Conservation (phyloP, 768 basidiomycete genomes). For the Lentinula guzmanii region DNA sequence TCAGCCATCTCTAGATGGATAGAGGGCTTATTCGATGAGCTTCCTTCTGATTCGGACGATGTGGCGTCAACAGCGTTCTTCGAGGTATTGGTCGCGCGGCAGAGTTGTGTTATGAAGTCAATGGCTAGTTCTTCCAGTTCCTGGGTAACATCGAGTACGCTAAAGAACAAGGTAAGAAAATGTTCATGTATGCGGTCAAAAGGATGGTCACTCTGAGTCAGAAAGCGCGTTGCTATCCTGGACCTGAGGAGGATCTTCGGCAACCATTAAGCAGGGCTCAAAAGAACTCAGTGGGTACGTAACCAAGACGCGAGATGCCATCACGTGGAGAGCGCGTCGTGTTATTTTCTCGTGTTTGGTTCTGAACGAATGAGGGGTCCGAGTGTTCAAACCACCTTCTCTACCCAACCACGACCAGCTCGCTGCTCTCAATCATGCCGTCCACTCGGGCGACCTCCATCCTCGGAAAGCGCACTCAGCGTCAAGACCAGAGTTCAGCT, state of each 20-base stretch:
- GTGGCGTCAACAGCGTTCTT: not conserved
- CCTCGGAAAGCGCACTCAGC: constrained; percentile 46
- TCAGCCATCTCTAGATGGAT: not conserved
- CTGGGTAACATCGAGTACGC: not conserved
- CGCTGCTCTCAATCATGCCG: constrained; percentile 25
- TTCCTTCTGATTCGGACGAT: not conserved
- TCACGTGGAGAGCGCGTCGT: constrained; percentile 33
- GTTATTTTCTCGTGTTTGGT: constrained; percentile 25
- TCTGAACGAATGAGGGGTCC: constrained; percentile 12
- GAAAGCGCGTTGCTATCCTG: not conserved
- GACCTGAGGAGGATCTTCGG: not conserved
- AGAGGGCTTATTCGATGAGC: not conserved
- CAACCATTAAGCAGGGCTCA: not conserved
- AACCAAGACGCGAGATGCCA: constrained; percentile 23
- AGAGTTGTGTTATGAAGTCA: constrained; percentile 3
- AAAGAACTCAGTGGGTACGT: not conserved
- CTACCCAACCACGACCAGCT: constrained; percentile 9
- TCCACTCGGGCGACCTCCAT: constrained; percentile 38
- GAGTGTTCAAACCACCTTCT: constrained; percentile 7
- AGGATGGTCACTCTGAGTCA: not conserved
- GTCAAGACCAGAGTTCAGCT: constrained; percentile 22
- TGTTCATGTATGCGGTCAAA: not conserved
- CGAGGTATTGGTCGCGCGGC: not conserved
- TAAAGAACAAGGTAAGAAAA: not conserved
- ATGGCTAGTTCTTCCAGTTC: constrained; percentile 4